Evolutionary conservation across 1,284 basidiomycete genomes (phyloP), one percentile per base, ranked within the genome.

Genomic region (Chalciporus sp.): DNA sequence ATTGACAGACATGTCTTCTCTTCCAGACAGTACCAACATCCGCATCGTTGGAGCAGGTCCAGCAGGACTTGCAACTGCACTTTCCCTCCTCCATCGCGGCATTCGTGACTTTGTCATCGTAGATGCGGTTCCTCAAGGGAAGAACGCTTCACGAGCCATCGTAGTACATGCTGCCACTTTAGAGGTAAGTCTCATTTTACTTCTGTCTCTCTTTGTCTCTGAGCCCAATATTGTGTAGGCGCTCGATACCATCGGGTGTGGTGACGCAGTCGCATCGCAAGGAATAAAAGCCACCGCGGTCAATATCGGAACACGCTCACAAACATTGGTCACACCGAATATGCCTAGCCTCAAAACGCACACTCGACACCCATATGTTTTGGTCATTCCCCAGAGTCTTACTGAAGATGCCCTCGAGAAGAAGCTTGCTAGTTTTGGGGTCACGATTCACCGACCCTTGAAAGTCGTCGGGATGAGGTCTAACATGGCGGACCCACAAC

Each of bases 81-180:
- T 63, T 2, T 61, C 54, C 31, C 61, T 64, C n/a, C 59, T 73
- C 19, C 69, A 76, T 17, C 66, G 76, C 28, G 77, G 77, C 4
- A 69, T 74, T 47, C 62, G 60, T 37, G 75, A 83, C 49, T 66
- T 84, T 28, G 57, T 74, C 27, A 65, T 84, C 16, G 80, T 84
- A 3, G 81, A 85, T 46, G 71, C 72, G 17, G 61, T 66, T 2
- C 43, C 57, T 1, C 55, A 56, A n/a, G 70, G 65, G 16, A 63
- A 61, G 33, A 63, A 71, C 42, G 68, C 72, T 7, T 78, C 77
- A 14, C 72, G 78, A 16, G 76, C 78, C 1, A 55, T 75, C 11
- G 61, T 70, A 1, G 65, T 81, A n/a, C 79, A 81, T 61, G 72
- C 78, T 29, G 73, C 74, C 19, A 80, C 78, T 7, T 67, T 80